phyloP scores from a whole-genome alignment of 192 early-diverging fungal genomes.

The Obelidium mucronatum region DNA sequence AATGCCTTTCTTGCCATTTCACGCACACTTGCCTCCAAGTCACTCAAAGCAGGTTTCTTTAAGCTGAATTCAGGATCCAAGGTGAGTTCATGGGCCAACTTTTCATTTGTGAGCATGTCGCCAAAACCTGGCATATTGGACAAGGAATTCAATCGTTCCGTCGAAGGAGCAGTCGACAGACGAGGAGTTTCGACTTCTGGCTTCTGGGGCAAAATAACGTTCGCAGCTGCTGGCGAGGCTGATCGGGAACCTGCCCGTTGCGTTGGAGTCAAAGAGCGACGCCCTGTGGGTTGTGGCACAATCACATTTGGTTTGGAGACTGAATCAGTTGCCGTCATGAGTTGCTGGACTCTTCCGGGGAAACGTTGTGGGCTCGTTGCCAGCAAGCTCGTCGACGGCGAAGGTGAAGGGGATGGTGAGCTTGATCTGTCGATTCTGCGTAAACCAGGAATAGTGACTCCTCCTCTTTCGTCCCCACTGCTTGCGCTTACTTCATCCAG shows the following conservation, averaged over 20 bases:
- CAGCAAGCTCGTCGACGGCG: slow-evolving; percentile 30
- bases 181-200: slow-evolving; percentile 4
- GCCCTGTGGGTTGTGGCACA: not conserved
- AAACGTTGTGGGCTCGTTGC: slow-evolving; percentile 51
- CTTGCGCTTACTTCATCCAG: slow-evolving; percentile 16
- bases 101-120: slow-evolving; percentile 61
- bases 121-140: slow-evolving; percentile 40
- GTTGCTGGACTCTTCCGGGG: slow-evolving; percentile 28
- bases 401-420: not conserved
- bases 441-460: slow-evolving; percentile 7
- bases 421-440: not conserved
- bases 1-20: slow-evolving; percentile 73
- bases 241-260: not conserved
- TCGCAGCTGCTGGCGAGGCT: not conserved
- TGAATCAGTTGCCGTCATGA: slow-evolving; percentile 5
- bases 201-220: slow-evolving; percentile 13
- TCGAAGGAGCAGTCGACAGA: not conserved
- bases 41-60: slow-evolving; percentile 44
- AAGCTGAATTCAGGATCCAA: slow-evolving; percentile 77
- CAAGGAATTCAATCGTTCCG: too few relatives aligned
- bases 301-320: slow-evolving; percentile 11
- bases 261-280: not conserved
- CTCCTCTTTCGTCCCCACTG: slow-evolving; percentile 20
- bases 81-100: slow-evolving; percentile 79
- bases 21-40: slow-evolving; percentile 64